Conservation (phyloP, 805 yeast species). For the Millerozyma acaciae region DNA sequence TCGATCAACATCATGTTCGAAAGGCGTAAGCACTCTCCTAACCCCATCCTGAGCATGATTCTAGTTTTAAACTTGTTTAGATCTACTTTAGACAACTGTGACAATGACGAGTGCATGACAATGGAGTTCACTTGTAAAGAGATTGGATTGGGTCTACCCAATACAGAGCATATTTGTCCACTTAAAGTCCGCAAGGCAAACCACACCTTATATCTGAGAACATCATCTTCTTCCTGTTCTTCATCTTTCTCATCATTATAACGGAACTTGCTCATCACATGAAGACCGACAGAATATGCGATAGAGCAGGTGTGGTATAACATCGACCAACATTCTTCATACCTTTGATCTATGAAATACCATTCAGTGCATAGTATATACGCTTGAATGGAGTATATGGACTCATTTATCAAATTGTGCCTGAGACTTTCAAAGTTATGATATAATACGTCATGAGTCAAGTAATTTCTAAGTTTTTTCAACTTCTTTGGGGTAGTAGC, state of each 20-base stretch:
- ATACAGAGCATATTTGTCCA: conserved; percentile 47
- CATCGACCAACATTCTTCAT: conserved; percentile 51
- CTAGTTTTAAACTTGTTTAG: conserved; percentile 21
- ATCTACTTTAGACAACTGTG: conserved; percentile 13
- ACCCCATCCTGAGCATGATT: conserved; percentile 41
- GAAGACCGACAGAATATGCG: conserved; percentile 50
- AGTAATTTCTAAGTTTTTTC: conserved; percentile 13
- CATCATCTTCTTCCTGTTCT: conserved; percentile 32
- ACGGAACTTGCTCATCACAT: conserved; percentile 37
- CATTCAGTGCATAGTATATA: conserved; percentile 51
- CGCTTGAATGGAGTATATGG: conserved; percentile 45
- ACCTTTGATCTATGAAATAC: conserved; percentile 44
- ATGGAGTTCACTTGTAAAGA: conserved; percentile 36
- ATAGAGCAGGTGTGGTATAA: conserved; percentile 47
- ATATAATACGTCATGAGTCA: conserved; percentile 25
- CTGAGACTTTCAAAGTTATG: conserved; percentile 43
- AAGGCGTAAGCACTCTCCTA: conserved; percentile 46
- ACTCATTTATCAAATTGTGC: conserved; percentile 44
- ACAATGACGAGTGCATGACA: conserved; percentile 20
- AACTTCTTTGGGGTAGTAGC: conserved; percentile 17
- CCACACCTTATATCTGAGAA: conserved; percentile 44
- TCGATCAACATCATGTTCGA: conserved; percentile 51
- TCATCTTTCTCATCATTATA: conserved; percentile 4
- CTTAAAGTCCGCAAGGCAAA: conserved; percentile 45
- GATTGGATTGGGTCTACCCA: conserved; percentile 55